Evolutionary conservation across 768 basidiomycete species (phyloP).

Genomic region (Lactarius deliciosus): DNA sequence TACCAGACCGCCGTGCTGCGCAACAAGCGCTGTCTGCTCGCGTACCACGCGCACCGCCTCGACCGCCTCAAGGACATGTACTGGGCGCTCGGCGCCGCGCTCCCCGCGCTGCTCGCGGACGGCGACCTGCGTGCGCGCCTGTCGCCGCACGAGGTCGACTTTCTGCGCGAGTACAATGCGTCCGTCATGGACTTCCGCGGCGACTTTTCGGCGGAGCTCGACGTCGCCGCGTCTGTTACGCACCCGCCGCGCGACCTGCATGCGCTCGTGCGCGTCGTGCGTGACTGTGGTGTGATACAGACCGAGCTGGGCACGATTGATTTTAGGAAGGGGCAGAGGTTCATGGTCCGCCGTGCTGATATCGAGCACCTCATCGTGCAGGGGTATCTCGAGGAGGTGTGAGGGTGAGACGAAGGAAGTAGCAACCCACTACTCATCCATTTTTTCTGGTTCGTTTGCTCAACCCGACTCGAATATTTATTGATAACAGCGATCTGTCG

Average conservation of each 20-base stretch:
- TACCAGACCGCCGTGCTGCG: conserved; percentile 87
- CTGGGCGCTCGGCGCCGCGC: conserved; percentile 85
- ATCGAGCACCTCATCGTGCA: conserved; percentile 94
- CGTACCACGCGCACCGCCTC: conserved; percentile 86
- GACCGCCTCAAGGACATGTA: conserved; percentile 84
- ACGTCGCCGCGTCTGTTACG: conserved; percentile 80
- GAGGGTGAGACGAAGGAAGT: conserved; percentile 4
- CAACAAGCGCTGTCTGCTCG: conserved; percentile 94
- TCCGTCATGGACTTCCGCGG: conserved; percentile 82
- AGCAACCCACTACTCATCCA: not conserved
- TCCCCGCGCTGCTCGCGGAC: conserved; percentile 76
- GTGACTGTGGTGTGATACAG: conserved; percentile 89
- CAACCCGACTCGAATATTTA: not conserved
- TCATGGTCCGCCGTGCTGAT: conserved; percentile 83
- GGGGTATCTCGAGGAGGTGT: conserved; percentile 89
- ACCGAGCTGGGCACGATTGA: conserved; percentile 90
- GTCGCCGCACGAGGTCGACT: conserved; percentile 81
- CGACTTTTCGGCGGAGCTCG: conserved; percentile 83
- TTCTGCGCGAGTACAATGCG: conserved; percentile 75
- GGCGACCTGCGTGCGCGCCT: conserved; percentile 69
- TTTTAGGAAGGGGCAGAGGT: conserved; percentile 86
- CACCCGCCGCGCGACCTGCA: conserved; percentile 87
- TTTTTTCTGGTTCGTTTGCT: conserved; percentile 1
- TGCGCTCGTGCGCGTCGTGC: conserved; percentile 81
- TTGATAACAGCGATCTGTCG: not conserved